Percentiles rank a stretch among this genome's conserved stretches.
These are phyloP conservation scores for Shiraia bambusicola DNA, from an alignment of 2,329 filamentous ascomycete species.

Conservation along the genomic window DNA sequence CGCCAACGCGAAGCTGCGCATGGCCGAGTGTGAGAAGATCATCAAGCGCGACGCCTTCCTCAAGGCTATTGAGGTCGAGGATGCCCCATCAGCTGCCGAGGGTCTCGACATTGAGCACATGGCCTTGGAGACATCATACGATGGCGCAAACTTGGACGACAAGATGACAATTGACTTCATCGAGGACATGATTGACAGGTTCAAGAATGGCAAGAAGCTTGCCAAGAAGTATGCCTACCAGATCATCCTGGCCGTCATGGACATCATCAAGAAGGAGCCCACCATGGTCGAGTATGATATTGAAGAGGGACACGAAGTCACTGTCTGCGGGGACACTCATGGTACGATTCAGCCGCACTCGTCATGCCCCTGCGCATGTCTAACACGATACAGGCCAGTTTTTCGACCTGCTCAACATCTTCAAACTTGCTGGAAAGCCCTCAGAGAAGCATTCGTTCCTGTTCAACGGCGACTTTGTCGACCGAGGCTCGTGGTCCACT, in stretches of 20 bases:
- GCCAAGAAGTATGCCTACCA: slow-evolving; percentile 97
- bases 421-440: slow-evolving; percentile 84
- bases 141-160: slow-evolving; percentile 74
- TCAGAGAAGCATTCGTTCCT: slow-evolving; percentile 87
- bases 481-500: slow-evolving; percentile 96
- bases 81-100: slow-evolving; percentile 88
- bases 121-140: slow-evolving; percentile 77
- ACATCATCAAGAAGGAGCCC: slow-evolving; percentile 86
- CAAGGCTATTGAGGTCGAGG: slow-evolving; percentile 89
- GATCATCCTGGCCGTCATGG: slow-evolving; percentile 86
- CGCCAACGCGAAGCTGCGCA: slow-evolving; percentile 86
- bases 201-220: slow-evolving; percentile 86
- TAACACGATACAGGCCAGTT: slow-evolving; percentile 71
- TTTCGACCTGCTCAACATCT: slow-evolving; percentile 95
- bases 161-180: slow-evolving; percentile 97
- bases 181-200: slow-evolving; percentile 93
- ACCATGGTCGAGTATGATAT: slow-evolving; percentile 96
- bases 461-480: slow-evolving; percentile 98
- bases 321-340: slow-evolving; percentile 96
- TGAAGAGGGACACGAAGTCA: slow-evolving; percentile 74
- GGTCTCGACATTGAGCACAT: slow-evolving; percentile 87
- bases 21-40: slow-evolving; percentile 91
- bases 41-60: slow-evolving; percentile 91
- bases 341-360: slow-evolving; percentile 55
- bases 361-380: neutral